phyloP scores from a whole-genome alignment of 805 yeast genomes.

The Nadsonia fulvescens region DNA sequence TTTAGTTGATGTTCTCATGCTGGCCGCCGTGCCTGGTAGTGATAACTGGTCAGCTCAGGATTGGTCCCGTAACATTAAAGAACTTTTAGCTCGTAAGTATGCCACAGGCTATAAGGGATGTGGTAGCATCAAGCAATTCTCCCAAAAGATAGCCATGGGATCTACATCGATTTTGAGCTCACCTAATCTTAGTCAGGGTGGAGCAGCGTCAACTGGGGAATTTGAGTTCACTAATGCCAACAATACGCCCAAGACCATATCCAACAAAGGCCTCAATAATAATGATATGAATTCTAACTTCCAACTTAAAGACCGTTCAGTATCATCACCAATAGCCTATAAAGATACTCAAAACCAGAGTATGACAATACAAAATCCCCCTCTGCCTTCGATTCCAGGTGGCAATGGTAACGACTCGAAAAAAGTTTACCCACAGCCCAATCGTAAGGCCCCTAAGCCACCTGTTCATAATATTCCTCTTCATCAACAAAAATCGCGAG shows the following conservation, averaged over 20 bases:
- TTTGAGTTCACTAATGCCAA: slow-evolving; percentile 4
- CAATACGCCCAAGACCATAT: slow-evolving; percentile 3
- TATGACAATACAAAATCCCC: too few species aligned
- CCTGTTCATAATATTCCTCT: too few species aligned
- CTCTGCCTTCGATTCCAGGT: slow-evolving; percentile 1
- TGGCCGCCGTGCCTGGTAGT: slow-evolving; percentile 22
- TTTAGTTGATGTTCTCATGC: slow-evolving; percentile 35
- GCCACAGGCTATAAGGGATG: slow-evolving; percentile 28
- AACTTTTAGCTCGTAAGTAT: slow-evolving; percentile 34
- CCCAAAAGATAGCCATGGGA: slow-evolving; percentile 5
- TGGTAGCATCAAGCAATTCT: slow-evolving; percentile 13
- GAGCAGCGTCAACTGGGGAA: slow-evolving; percentile 1
- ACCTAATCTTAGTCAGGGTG: slow-evolving; percentile 6
- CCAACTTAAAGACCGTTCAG: too few species aligned
- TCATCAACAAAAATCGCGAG: too few species aligned
- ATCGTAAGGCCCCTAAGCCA: too few species aligned
- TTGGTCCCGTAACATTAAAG: slow-evolving; percentile 43
- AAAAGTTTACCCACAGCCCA: too few species aligned
- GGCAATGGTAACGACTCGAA: too few species aligned
- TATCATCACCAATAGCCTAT: too few species aligned
- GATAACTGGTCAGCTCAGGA: slow-evolving; percentile 35
- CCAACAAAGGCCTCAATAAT: slow-evolving; percentile 2
- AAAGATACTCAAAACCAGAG: too few species aligned
- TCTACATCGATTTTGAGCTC: slow-evolving; percentile 9
- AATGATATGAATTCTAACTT: background rate